These are phyloP conservation scores for Backusella luteola DNA, from an alignment of 192 early-diverging fungal species.

Conservation along the genomic window DNA sequence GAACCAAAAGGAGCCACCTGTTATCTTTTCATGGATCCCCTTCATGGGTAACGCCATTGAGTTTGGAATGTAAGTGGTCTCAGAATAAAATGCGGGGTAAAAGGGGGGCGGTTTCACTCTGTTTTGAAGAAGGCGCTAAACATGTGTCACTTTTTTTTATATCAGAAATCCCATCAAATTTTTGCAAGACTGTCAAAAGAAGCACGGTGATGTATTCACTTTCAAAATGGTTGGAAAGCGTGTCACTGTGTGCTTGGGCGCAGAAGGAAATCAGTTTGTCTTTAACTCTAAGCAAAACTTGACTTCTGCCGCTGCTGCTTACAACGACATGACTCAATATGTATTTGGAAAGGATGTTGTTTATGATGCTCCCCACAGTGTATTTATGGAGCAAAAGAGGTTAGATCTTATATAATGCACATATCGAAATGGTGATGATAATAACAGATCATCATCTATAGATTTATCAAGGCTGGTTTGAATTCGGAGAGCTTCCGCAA, in stretches of 20 bases:
- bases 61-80: constrained; percentile 70
- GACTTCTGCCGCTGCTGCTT: constrained; percentile 91
- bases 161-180: constrained; percentile 80
- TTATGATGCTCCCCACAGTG: constrained; percentile 89
- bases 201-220: constrained; percentile 90
- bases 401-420: constrained; percentile 21
- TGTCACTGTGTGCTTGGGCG: constrained; percentile 85
- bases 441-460: constrained; percentile 20
- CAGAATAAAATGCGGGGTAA: not conserved
- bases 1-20: constrained; percentile 62
- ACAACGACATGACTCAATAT: constrained; percentile 88
- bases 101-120: not conserved
- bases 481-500: constrained; percentile 82
- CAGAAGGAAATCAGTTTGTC: constrained; percentile 95
- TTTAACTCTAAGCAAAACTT: constrained; percentile 89
- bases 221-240: constrained; percentile 90
- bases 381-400: constrained; percentile 99
- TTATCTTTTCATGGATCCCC: constrained; percentile 78
- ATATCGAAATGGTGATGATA: not conserved
- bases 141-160: not conserved
- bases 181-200: constrained; percentile 76
- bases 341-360: constrained; percentile 96
- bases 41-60: constrained; percentile 84
- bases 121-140: not conserved
- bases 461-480: constrained; percentile 94